These are phyloP conservation scores for Paraphaeosphaeria minitans DNA, from an alignment of 2,329 filamentous ascomycete genomes.

Conservation along the genomic window DNA sequence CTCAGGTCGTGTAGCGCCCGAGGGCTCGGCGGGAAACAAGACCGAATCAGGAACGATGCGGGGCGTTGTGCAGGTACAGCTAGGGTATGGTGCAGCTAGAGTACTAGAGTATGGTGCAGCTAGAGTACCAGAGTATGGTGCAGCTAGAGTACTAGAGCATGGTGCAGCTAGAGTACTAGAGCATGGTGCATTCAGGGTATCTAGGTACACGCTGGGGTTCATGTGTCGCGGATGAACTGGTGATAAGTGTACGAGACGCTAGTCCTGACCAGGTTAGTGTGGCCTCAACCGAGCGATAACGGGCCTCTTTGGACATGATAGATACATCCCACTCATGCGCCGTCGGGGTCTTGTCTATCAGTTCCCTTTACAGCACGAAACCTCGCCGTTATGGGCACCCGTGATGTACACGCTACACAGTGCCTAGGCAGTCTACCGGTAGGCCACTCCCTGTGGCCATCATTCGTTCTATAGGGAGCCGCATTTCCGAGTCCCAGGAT, in stretches of 20 bases:
- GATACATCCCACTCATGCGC: no score
- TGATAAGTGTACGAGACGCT: slow-evolving; percentile 3
- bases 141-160: no score
- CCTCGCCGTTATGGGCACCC: not conserved
- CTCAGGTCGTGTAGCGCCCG: not conserved
- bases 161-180: no score
- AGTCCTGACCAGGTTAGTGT: not conserved
- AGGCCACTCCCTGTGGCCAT: not conserved
- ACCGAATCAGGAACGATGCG: not conserved
- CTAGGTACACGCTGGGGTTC: not conserved
- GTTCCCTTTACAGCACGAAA: slow-evolving; percentile 10
- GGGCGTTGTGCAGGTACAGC: not conserved
- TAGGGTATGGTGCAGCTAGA: not conserved
- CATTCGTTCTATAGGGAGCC: not conserved
- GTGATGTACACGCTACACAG: no score
- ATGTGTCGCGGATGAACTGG: not conserved
- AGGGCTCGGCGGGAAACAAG: not conserved
- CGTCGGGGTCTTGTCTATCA: slow-evolving; percentile 4
- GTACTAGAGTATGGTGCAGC: no score
- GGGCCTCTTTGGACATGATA: no score
- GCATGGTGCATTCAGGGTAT: no score
- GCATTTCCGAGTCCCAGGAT: slow-evolving; percentile 1
- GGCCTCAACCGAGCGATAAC: slow-evolving; percentile 3
- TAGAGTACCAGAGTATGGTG: no score
- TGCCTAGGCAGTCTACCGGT: no score